These are phyloP conservation scores for Penicillium argentinense DNA, from an alignment of 495 filamentous ascomycete genomes.

Conservation along the genomic window DNA sequence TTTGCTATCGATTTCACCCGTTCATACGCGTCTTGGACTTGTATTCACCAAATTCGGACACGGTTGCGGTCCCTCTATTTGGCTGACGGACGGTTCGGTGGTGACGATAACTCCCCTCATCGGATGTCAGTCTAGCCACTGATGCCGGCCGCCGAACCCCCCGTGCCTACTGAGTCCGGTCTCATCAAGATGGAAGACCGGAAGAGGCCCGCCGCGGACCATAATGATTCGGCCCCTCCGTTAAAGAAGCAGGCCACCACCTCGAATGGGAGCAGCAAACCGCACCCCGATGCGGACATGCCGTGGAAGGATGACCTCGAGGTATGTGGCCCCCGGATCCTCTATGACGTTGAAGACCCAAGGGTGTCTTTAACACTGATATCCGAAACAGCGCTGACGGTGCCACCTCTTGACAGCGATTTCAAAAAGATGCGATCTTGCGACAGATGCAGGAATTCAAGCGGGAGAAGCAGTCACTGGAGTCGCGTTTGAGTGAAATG, in stretches of 20 bases:
- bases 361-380: not conserved
- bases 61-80: constrained; percentile 32
- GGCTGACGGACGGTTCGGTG: constrained; percentile 42
- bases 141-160: constrained; percentile 77
- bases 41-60: constrained; percentile 25
- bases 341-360: constrained; percentile 1
- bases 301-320: constrained; percentile 85
- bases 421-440: constrained; percentile 96
- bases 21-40: constrained; percentile 3
- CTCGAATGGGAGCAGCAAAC: constrained; percentile 71
- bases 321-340: constrained; percentile 55
- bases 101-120: constrained; percentile 33
- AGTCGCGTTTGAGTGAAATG: constrained; percentile 71
- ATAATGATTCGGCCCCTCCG: constrained; percentile 78
- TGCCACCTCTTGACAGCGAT: constrained; percentile 59
- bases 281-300: constrained; percentile 76
- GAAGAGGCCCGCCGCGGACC: constrained; percentile 79
- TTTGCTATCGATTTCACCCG: not conserved
- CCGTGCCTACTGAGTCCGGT: constrained; percentile 67
- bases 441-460: constrained; percentile 98
- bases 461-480: constrained; percentile 76
- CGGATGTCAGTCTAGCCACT: constrained; percentile 56
- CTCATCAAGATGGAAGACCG: constrained; percentile 95
- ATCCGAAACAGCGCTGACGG: constrained; percentile 12
- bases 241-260: constrained; percentile 77